These are phyloP conservation scores for Nicotiana sylvestris DNA, from an alignment of 257 asterid species.

Conservation along the genomic window DNA sequence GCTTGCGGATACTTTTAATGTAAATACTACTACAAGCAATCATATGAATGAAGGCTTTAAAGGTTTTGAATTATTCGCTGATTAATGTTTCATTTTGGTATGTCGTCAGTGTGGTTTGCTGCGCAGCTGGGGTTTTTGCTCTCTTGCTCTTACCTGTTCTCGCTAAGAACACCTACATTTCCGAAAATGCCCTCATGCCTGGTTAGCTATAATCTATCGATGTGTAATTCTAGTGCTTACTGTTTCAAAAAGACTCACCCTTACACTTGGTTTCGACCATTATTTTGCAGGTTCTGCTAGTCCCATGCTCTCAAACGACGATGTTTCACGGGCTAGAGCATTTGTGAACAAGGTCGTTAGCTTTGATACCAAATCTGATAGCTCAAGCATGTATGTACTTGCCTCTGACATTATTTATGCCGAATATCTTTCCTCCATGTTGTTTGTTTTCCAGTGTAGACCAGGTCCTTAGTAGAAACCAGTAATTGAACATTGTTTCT, in stretches of 20 bases:
- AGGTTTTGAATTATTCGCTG: not conserved
- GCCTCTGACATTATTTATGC: not conserved
- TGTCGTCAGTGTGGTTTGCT: constrained; percentile 64
- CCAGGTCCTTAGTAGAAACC: not conserved
- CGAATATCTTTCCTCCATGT: not conserved
- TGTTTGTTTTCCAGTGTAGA: not conserved
- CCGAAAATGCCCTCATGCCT: constrained; percentile 97
- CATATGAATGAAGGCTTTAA: not conserved
- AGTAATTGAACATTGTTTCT: not conserved
- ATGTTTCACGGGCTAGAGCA: constrained; percentile 63
- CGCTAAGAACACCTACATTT: constrained; percentile 82
- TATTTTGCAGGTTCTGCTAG: constrained; percentile 77
- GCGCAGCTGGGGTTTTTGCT: constrained; percentile 66
- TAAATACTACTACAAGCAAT: not conserved
- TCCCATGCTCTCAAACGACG: constrained; percentile 74
- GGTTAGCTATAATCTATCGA: constrained; percentile 39
- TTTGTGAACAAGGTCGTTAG: constrained; percentile 56
- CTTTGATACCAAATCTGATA: constrained; percentile 33
- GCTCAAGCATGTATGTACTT: constrained; percentile 71
- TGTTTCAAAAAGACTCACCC: not conserved
- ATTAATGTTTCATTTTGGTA: constrained; percentile 9
- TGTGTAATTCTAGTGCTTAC: not conserved
- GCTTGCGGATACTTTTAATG: not conserved
- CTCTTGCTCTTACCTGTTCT: constrained; percentile 81
- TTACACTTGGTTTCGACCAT: constrained; percentile 15